Base-by-base conservation (phyloP, 495 filamentous ascomycete species). In the Tuber microsphaerosporum region DNA sequence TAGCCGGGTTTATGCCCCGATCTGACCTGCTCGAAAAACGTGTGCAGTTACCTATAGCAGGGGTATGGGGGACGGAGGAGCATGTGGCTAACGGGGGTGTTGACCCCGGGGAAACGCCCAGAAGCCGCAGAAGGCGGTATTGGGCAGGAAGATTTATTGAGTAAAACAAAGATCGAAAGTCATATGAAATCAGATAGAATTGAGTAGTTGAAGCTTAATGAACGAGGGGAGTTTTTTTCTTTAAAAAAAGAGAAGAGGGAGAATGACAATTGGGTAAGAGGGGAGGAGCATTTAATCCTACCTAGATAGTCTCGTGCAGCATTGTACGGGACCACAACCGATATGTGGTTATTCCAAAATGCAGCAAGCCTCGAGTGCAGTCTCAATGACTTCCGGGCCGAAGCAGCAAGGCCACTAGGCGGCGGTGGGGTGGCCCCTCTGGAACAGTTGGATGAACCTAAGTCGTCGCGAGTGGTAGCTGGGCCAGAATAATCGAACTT, bases 251-350 rank as follows among this genome's bases (percentile, higher is more conserved):
- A n/a, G 70, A 48, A 51, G 70, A 31, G 75, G 42, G 31, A 14
- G 45, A 74, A 69, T 74, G 48, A 71, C 70, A 73, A 51, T 37
- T 74, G 70, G 34, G 31, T 34, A 70, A 73, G 37, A 74, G 22
- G 74, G 78, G 51, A 65, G 39, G 39, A 37, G 73, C 70, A 39
- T n/a, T 37, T 46, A 51, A 19, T 79, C 85, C 73, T 85, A 89
- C 88, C 87, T 74, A 90, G 80, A 84, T 89, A 86, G 81, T 89
- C 87, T 79, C 86, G 80, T 76, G 85, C 84, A 72, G 83, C 77
- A 45, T 84, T 79, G 71, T 84, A 82, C 16, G 84, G 84, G 46
- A 89, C 86, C 14, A 84, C 79, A 12, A 87, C 77, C 68, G 80
- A 80, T 71, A 88, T 81, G 75, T 88, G 83, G 37, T 84, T 82